phyloP scores from a whole-genome alignment of 2,329 filamentous ascomycete genomes.

The Sporothrix pseudoabietina region DNA sequence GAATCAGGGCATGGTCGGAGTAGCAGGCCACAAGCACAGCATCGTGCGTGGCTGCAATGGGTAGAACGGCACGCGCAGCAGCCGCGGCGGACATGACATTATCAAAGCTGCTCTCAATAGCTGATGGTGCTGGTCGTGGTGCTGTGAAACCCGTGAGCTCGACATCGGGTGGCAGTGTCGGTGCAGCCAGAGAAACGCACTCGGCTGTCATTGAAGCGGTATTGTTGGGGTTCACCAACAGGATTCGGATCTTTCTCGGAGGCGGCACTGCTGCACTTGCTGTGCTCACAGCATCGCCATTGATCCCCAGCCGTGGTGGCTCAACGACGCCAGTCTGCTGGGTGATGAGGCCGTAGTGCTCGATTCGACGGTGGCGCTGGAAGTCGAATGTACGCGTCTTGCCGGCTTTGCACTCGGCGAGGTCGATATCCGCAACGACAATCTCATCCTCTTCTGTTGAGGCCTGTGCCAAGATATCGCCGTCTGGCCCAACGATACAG shows the following conservation, averaged over 20 bases:
- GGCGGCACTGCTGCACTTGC: not conserved
- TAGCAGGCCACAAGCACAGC: constrained; percentile 36
- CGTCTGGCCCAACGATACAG: constrained; percentile 47
- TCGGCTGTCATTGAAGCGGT: constrained; percentile 32
- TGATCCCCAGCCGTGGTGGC: constrained; percentile 27
- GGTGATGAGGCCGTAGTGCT: constrained; percentile 45
- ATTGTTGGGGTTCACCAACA: constrained; percentile 35
- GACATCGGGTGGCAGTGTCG: constrained; percentile 33
- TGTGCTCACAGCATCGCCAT: not conserved
- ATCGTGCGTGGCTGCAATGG: constrained; percentile 34
- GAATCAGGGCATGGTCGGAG: constrained; percentile 35
- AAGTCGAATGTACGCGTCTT: constrained; percentile 35
- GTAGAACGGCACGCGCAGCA: constrained; percentile 33
- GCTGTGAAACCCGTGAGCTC: constrained; percentile 34
- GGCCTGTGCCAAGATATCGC: constrained; percentile 53
- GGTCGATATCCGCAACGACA: constrained; percentile 33
- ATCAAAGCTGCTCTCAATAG: constrained; percentile 34
- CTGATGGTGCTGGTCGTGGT: constrained; percentile 32
- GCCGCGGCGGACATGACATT: constrained; percentile 35
- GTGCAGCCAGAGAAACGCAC: constrained; percentile 30
- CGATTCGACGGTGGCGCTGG: constrained; percentile 34
- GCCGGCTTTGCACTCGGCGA: constrained; percentile 32
- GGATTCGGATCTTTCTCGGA: constrained; percentile 31
- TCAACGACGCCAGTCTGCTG: constrained; percentile 37
- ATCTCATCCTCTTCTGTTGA: constrained; percentile 52